Evolutionary conservation across 2,329 filamentous ascomycete species (phyloP).

Genomic region (Eutypella sp.): DNA sequence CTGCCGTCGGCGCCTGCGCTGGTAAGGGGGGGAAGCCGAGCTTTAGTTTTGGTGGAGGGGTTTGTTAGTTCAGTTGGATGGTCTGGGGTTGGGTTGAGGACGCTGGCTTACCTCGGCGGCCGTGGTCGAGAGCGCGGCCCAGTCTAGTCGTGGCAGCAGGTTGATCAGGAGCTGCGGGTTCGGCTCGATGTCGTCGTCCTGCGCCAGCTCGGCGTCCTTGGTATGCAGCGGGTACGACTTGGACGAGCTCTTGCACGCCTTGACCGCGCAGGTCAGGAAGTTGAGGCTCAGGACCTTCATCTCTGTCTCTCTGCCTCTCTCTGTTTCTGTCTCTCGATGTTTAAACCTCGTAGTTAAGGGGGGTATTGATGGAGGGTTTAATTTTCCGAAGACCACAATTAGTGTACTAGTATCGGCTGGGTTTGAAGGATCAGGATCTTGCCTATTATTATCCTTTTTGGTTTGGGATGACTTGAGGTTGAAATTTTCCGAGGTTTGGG

Average conservation of each 20-base stretch:
- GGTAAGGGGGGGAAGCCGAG: slow-evolving; percentile 75
- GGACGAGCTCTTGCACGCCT: slow-evolving; percentile 80
- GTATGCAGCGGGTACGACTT: slow-evolving; percentile 87
- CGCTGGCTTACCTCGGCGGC: slow-evolving; percentile 62
- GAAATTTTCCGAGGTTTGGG: not conserved
- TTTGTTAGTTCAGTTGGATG: not conserved
- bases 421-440: too few relatives aligned
- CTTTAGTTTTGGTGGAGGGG: slow-evolving; percentile 36
- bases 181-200: slow-evolving; percentile 76
- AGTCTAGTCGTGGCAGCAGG: slow-evolving; percentile 82
- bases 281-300: slow-evolving; percentile 98
- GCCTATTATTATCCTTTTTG: too few relatives aligned
- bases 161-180: slow-evolving; percentile 79
- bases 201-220: slow-evolving; percentile 83
- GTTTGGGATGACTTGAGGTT: too few relatives aligned
- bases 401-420: too few relatives aligned
- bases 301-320: slow-evolving; percentile 10
- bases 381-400: too few relatives aligned
- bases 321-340: not conserved
- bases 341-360: too few relatives aligned
- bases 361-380: too few relatives aligned
- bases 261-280: slow-evolving; percentile 94
- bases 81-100: not conserved
- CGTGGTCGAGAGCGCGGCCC: slow-evolving; percentile 72
- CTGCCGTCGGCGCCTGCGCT: slow-evolving; percentile 55